Conservation (phyloP, 352 stramenopile species). For the Phytopythium chamaehyphon region DNA sequence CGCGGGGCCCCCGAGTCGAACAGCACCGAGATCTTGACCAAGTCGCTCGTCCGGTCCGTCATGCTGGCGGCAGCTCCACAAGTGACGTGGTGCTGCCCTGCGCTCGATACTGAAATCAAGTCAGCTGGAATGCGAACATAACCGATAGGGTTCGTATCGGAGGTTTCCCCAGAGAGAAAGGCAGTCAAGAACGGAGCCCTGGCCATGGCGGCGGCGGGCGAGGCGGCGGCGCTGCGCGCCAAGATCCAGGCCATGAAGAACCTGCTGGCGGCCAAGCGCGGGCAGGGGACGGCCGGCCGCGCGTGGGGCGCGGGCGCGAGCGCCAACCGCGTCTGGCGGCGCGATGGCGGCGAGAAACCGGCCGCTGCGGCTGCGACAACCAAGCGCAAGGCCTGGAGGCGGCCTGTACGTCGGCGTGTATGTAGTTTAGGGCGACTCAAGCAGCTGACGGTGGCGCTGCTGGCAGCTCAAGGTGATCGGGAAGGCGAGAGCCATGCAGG, state of each 20-base stretch:
- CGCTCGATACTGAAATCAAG: too few relatives aligned
- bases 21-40: constrained; percentile 80
- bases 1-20: constrained; percentile 61
- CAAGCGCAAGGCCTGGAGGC: constrained; percentile 29
- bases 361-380: background rate
- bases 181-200: constrained; percentile 4
- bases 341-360: constrained; percentile 10
- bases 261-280: constrained; percentile 48
- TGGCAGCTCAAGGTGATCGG: constrained; percentile 24
- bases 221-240: constrained; percentile 68
- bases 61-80: background rate
- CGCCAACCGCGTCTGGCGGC: constrained; percentile 59
- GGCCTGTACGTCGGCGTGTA: constrained; percentile 16
- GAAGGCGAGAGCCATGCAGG: constrained; percentile 9
- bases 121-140: too few relatives aligned
- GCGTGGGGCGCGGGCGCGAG: constrained; percentile 11
- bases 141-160: too few relatives aligned
- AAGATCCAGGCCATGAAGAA: constrained; percentile 86
- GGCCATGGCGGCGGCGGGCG: constrained; percentile 37
- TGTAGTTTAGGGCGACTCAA: background rate
- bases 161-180: background rate
- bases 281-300: background rate
- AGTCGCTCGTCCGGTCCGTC: constrained; percentile 80
- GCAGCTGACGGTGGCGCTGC: too few relatives aligned
- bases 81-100: too few relatives aligned